Base-by-base conservation (phyloP, 192 early-diverging fungal genomes). In the Spinellus fusiger region DNA sequence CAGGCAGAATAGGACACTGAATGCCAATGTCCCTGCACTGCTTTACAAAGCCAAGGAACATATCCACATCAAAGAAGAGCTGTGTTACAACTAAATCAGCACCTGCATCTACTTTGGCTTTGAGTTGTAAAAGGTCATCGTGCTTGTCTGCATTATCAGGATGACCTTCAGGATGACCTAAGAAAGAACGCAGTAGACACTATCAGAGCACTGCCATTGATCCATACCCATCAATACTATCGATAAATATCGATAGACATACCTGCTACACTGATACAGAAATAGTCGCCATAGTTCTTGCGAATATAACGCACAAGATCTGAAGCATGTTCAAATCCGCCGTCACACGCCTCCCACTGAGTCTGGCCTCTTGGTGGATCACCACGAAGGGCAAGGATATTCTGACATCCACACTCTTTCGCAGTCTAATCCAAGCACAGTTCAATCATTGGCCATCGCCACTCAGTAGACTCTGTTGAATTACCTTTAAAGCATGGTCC, bases 21-120 rank as follows among this genome's bases (percentile, higher is more conserved):
- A 92, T 86, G 12, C 94, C 97, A n/a, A 77, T 60, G 4, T 61
- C 83, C 1, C 92, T 84, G 63, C 87, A 86, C n/a, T 73, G 61
- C 49, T 81, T 75, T 49, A 88, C 82, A 89, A 93, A 99, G 16
- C 71, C 61, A 9, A 94, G 34, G 75, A 95, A 98, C 22, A 85
- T 13, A 32, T 86, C 81, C 0, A 78, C 73, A 64, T 98, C 95
- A 69, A 91, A 98, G 58, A 96, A 96, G 10, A 98, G 69, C 74
- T 99, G 97, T 23, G 97, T 94, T 49, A 99, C 87, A 34, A 96
- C 83, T 61, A 94, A 90, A 64, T 99, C 94, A 0, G 93, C 97
- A 12, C 95, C 95, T 6, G 93, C 89, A 40, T 93, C 84, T 6
- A 93, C 80, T 75, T 99, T 99, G 26, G 75, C 84, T 58, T 91